These are phyloP conservation scores for Clitoria ternatea DNA, from an alignment of 306 rosid genomes.

Conservation along the genomic window DNA sequence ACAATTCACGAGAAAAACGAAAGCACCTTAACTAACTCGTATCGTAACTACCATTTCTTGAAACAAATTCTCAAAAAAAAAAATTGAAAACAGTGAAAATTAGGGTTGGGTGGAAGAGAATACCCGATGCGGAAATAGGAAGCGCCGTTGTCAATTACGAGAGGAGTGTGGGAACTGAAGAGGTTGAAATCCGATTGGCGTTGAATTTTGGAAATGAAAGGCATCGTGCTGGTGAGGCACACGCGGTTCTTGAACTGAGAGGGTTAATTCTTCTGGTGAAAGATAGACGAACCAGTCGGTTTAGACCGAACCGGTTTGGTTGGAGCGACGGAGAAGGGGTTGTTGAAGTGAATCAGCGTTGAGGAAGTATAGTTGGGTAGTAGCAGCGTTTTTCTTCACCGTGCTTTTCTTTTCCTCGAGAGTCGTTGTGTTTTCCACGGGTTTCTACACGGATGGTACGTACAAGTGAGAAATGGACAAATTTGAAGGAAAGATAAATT, in stretches of 20 bases:
- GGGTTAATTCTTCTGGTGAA: neutral
- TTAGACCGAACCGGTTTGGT: constrained; percentile 2
- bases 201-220: constrained; percentile 53
- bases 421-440: neutral
- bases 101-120: constrained; percentile 33
- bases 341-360: neutral
- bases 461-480: neutral
- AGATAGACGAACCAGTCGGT: neutral
- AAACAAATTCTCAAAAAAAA: neutral
- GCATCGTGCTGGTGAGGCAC: constrained; percentile 35
- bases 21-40: neutral
- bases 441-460: neutral
- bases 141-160: constrained; percentile 89
- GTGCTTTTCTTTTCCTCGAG: neutral
- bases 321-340: neutral
- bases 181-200: constrained; percentile 62
- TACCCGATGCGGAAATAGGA: constrained; percentile 87
- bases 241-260: neutral
- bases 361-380: neutral
- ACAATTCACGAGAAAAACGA: neutral
- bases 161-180: constrained; percentile 57
- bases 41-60: too few species aligned
- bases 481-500: too few species aligned
- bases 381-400: neutral
- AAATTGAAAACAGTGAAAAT: neutral